phyloP scores from a whole-genome alignment of 495 filamentous ascomycete genomes.

The Tuber umbilicatum region DNA sequence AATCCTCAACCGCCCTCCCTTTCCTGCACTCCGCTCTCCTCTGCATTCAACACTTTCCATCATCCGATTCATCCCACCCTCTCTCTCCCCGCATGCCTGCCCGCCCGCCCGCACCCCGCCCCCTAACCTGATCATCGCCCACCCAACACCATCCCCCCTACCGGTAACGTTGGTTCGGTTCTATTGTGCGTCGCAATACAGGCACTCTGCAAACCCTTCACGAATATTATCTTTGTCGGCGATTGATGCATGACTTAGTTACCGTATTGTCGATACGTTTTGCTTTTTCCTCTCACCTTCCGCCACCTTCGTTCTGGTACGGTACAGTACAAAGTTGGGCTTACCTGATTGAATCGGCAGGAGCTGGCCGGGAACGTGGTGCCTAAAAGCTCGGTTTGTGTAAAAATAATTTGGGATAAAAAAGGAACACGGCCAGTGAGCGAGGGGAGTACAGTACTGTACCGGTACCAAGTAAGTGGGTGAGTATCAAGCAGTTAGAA shows the following conservation, averaged over 20 bases:
- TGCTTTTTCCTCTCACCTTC: not conserved
- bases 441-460: not conserved
- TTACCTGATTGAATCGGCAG: no score
- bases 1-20: not conserved
- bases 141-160: not conserved
- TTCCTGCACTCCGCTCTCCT: not conserved
- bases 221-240: not conserved
- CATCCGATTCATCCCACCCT: not conserved
- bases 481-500: not conserved
- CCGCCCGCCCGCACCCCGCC: not conserved
- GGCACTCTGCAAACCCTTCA: not conserved
- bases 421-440: not conserved
- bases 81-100: not conserved
- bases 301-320: not conserved
- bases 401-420: constrained; percentile 3
- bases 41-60: not conserved
- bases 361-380: not conserved
- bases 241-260: not conserved
- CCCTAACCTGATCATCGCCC: not conserved
- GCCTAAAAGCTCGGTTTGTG: not conserved
- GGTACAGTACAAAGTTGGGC: not conserved
- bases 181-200: not conserved
- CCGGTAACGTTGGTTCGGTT: not conserved
- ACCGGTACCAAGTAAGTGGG: not conserved
- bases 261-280: not conserved